Conservation (phyloP, 2,329 filamentous ascomycete genomes). For the Ophiostoma sp. region DNA sequence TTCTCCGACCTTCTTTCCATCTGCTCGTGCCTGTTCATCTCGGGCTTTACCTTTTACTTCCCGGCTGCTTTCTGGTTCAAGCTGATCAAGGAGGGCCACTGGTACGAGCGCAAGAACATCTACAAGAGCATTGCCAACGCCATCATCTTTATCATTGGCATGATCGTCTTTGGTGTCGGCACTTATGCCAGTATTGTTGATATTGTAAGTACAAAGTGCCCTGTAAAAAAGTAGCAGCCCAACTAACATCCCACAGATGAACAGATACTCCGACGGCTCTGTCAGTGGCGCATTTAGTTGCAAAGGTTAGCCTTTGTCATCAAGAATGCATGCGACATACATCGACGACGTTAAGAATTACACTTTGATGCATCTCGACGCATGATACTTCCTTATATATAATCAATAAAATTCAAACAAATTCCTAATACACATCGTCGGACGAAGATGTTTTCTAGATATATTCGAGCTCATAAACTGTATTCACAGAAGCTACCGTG, state of each 20-base stretch:
- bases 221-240: not conserved
- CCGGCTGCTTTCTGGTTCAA: conserved; percentile 13
- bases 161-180: conserved; percentile 7
- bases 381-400: no score
- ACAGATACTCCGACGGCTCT: not conserved
- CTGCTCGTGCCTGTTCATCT: conserved; percentile 14
- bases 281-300: conserved; percentile 5
- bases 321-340: no score
- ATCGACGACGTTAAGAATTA: no score
- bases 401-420: no score
- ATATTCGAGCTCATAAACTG: no score
- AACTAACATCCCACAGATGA: not conserved
- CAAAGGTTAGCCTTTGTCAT: no score
- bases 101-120: conserved; percentile 13
- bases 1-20: conserved; percentile 12
- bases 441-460: no score
- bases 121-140: not conserved
- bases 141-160: conserved; percentile 10
- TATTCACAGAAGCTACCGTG: no score
- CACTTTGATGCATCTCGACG: no score
- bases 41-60: conserved; percentile 8
- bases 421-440: no score
- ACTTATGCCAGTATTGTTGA: conserved; percentile 9
- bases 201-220: not conserved
- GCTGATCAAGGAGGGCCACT: conserved; percentile 11